Conservation (phyloP, 371 early-diverging fungal species). For the Syncephalastrum racemosum region DNA sequence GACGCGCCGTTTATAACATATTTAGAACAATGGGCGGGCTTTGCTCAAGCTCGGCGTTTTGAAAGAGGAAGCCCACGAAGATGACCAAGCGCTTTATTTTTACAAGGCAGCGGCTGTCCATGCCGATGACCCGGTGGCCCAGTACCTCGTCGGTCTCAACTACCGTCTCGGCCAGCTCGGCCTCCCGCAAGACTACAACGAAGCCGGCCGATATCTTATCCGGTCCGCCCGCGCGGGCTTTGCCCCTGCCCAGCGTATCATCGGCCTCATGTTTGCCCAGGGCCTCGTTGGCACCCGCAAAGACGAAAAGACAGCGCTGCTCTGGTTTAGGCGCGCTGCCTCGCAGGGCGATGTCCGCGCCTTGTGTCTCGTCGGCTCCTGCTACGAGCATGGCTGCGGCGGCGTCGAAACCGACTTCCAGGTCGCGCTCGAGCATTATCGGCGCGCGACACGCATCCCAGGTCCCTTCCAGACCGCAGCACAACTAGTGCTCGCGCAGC, state of each 20-base stretch:
- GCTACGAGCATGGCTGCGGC: slow-evolving; percentile 72
- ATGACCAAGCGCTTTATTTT: slow-evolving; percentile 30
- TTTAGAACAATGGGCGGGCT: slow-evolving; percentile 39
- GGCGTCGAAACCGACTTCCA: slow-evolving; percentile 45
- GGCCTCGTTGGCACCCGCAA: slow-evolving; percentile 1
- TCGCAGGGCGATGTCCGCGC: slow-evolving; percentile 64
- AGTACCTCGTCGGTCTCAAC: slow-evolving; percentile 43
- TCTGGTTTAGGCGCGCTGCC: slow-evolving; percentile 70
- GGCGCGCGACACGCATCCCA: slow-evolving; percentile 53
- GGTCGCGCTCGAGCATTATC: slow-evolving; percentile 69
- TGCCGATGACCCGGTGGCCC: slow-evolving; percentile 33
- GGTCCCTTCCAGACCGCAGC: slow-evolving; percentile 44
- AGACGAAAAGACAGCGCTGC: slow-evolving; percentile 45
- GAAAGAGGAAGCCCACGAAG: slow-evolving; percentile 39
- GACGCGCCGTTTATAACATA: not conserved
- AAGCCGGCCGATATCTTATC: slow-evolving; percentile 34
- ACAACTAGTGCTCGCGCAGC: slow-evolving; percentile 37
- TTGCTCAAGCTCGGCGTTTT: slow-evolving; percentile 43
- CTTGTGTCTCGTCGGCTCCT: slow-evolving; percentile 71
- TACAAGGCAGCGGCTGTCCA: slow-evolving; percentile 36
- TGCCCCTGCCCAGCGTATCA: slow-evolving; percentile 42
- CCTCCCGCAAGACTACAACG: slow-evolving; percentile 25
- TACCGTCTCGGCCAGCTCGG: slow-evolving; percentile 39
- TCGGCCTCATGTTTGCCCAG: slow-evolving; percentile 46
- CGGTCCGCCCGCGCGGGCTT: slow-evolving; percentile 40